Conservation (phyloP, 2,329 filamentous ascomycete genomes). For the Paecilomyces sp. region DNA sequence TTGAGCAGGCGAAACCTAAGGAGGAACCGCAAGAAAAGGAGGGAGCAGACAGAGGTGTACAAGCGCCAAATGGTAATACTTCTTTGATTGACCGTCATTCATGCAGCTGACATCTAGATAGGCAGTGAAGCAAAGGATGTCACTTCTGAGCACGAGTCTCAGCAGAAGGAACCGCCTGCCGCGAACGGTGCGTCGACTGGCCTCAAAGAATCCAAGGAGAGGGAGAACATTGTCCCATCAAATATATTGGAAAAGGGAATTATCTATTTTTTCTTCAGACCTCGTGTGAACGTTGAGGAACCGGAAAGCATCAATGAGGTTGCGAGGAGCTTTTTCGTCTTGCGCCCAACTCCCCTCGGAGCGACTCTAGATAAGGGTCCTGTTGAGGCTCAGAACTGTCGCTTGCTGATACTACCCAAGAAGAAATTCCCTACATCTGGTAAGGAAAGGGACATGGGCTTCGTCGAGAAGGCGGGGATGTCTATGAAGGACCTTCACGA, state of each 20-base stretch:
- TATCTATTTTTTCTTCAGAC: slow-evolving; percentile 84
- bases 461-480: slow-evolving; percentile 67
- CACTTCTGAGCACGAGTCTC: not conserved
- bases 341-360: slow-evolving; percentile 65
- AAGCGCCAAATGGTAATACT: slow-evolving; percentile 1
- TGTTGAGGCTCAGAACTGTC: slow-evolving; percentile 54
- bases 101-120: not conserved
- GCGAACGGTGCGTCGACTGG: slow-evolving; percentile 25
- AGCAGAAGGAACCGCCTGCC: slow-evolving; percentile 3
- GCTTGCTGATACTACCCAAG: slow-evolving; percentile 74
- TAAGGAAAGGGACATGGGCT: slow-evolving; percentile 67
- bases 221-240: slow-evolving; percentile 47
- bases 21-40: slow-evolving; percentile 6
- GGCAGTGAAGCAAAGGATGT: not conserved
- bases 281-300: slow-evolving; percentile 65
- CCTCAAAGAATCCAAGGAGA: slow-evolving; percentile 43
- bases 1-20: slow-evolving; percentile 6
- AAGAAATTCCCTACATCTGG: slow-evolving; percentile 68
- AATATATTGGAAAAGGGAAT: slow-evolving; percentile 78
- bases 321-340: slow-evolving; percentile 69
- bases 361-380: slow-evolving; percentile 58
- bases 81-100: not conserved
- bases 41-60: slow-evolving; percentile 6
- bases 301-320: slow-evolving; percentile 65
- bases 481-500: slow-evolving; percentile 65